phyloP scores from a whole-genome alignment of 2,329 filamentous ascomycete species.

The Leptosphaerulina australis region DNA sequence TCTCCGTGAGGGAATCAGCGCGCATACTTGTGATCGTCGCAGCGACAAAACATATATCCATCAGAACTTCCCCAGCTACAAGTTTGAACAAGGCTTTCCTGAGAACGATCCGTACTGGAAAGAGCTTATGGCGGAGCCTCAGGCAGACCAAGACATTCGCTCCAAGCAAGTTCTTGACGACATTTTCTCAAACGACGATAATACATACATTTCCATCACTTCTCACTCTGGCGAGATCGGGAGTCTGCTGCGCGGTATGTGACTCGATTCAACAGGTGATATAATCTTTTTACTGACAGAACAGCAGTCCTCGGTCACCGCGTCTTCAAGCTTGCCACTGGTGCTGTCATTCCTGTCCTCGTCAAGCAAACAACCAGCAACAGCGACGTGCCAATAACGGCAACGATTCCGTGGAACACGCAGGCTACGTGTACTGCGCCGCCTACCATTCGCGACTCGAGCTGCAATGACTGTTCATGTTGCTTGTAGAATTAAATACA shows the following conservation, averaged over 20 bases:
- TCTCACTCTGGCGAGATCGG: slow-evolving; percentile 65
- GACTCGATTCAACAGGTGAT: not conserved
- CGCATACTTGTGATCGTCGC: slow-evolving; percentile 72
- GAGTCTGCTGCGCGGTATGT: slow-evolving; percentile 54
- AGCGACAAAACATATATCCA: slow-evolving; percentile 61
- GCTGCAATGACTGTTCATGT: slow-evolving; percentile 47
- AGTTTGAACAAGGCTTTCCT: slow-evolving; percentile 66
- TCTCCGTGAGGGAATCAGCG: slow-evolving; percentile 69
- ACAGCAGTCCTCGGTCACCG: slow-evolving; percentile 62
- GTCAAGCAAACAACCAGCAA: slow-evolving; percentile 62
- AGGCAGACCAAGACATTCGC: slow-evolving; percentile 58
- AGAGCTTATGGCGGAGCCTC: slow-evolving; percentile 56
- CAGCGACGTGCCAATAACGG: slow-evolving; percentile 39
- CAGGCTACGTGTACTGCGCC: slow-evolving; percentile 38
- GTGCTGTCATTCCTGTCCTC: slow-evolving; percentile 70
- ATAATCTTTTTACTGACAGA: too few relatives aligned
- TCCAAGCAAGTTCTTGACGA: slow-evolving; percentile 57
- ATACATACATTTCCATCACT: slow-evolving; percentile 60
- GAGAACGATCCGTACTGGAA: slow-evolving; percentile 64
- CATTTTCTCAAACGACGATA: slow-evolving; percentile 57
- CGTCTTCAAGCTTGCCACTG: slow-evolving; percentile 67
- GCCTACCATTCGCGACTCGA: slow-evolving; percentile 38
- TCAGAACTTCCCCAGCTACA: slow-evolving; percentile 58
- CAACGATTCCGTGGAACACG: slow-evolving; percentile 33
- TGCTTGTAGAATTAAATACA: slow-evolving; percentile 35